phyloP scores from a whole-genome alignment of 495 filamentous ascomycete species.

The Neurospora sp. region DNA sequence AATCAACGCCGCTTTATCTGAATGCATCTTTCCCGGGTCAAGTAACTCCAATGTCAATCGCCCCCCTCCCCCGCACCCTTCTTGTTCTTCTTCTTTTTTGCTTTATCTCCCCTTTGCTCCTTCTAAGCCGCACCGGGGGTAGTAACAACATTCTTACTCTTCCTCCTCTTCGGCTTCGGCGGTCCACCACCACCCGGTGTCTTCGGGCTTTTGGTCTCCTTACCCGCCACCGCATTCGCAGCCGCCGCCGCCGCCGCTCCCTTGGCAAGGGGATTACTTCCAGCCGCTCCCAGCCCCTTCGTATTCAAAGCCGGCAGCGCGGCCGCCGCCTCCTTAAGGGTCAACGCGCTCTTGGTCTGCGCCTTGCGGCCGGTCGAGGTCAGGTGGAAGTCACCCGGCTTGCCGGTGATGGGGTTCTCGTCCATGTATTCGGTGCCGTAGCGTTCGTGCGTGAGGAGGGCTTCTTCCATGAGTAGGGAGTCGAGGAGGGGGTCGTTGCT shows the following conservation, averaged over 20 bases:
- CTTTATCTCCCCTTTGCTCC: not conserved
- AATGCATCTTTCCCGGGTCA: not conserved
- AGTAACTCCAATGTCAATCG: not conserved
- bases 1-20: not conserved
- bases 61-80: not conserved
- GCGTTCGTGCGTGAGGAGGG: conserved; percentile 51
- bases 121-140: conserved; percentile 7
- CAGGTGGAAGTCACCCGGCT: conserved; percentile 77
- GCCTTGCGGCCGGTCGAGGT: conserved; percentile 45
- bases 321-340: not conserved
- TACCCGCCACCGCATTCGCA: conserved; percentile 16
- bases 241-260: not conserved
- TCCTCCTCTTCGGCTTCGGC: conserved; percentile 50
- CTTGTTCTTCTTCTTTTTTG: not conserved
- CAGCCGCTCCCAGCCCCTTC: conserved; percentile 13
- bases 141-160: conserved; percentile 38
- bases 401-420: conserved; percentile 76
- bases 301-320: conserved; percentile 26
- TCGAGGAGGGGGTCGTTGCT: conserved; percentile 25
- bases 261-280: conserved; percentile 23
- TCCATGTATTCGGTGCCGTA: conserved; percentile 80
- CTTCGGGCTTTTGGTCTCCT: conserved; percentile 41
- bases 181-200: conserved; percentile 29
- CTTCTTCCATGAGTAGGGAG: conserved; percentile 54
- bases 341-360: conserved; percentile 14